phyloP scores from a whole-genome alignment of 331 rosid genomes.

The Acacia pycnantha region DNA sequence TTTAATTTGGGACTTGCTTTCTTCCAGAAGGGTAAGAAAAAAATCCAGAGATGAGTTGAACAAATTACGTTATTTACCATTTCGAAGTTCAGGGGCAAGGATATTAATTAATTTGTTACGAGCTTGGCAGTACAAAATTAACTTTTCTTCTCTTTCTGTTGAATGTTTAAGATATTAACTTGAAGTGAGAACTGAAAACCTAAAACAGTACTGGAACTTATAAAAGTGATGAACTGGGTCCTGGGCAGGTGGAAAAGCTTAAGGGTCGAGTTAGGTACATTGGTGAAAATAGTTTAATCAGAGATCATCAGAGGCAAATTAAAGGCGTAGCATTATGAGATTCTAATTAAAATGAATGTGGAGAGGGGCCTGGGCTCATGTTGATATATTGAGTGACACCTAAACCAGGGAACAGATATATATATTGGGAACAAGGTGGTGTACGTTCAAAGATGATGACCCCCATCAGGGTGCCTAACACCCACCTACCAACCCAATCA shows the following conservation, averaged over 20 bases:
- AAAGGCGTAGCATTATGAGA: background rate
- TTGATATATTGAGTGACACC: background rate
- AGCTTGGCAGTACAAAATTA: background rate
- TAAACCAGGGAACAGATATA: background rate
- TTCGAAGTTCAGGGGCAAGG: background rate
- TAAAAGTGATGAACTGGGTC: background rate
- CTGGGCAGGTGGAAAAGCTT: conserved; percentile 10
- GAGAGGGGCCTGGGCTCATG: background rate
- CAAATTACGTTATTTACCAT: background rate
- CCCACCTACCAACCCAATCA: conserved; percentile 40
- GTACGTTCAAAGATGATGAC: conserved; percentile 20
- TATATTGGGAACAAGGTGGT: background rate
- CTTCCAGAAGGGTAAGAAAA: background rate
- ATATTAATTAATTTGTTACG: background rate
- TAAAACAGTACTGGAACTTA: background rate
- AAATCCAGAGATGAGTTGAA: background rate
- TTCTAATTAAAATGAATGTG: background rate
- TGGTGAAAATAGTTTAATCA: background rate
- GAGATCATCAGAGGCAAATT: background rate
- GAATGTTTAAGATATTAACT: background rate
- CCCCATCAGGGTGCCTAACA: conserved; percentile 33
- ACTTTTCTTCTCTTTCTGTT: background rate
- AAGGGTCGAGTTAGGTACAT: background rate
- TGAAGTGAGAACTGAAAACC: background rate
- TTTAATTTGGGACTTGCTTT: background rate